Evolutionary conservation across 176 grass and related monocot genomes (phyloP), one percentile per base, ranked within the genome.

Genomic region (Dactylis glomerata): DNA sequence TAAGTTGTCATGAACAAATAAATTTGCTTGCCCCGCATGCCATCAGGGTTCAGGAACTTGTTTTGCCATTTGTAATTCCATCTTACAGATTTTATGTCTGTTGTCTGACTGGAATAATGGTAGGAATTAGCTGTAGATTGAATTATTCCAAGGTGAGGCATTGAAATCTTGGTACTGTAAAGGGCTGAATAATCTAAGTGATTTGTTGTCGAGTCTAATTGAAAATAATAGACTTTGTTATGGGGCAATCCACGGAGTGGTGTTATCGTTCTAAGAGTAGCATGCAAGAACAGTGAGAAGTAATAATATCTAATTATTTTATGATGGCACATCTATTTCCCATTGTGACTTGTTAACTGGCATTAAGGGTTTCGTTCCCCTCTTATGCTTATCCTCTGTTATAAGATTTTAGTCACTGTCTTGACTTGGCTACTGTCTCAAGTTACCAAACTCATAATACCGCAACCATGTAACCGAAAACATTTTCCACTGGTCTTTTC

Each of bases 401-500:
- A 50, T 41, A 66, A 26, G 57, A 69, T n/a, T 78, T 56, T 23
- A 40, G 8, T 36, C 10, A 14, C 51, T 76, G 33, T 11, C 17
- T n/a, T n/a, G n/a, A n/a, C n/a, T 24, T 86, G 31, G 74, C 50
- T 79, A 46, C 27, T 10, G 4, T 27, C 73, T 20, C 66, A 73
- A 54, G 12, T 79, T 78, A 72, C 56, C 4, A 87, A 85, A 11
- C 76, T n/a, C 10, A n/a, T n/a, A 76, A 15, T 42, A 26, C 6
- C 68, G 33, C 62, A 81, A 50, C 24, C 20, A 77, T 73, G 63
- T 31, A 72, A 73, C 68, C 41, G n/a, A n/a, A n/a, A n/a, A n/a
- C n/a, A n/a, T n/a, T n/a, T n/a, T n/a, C n/a, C n/a, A n/a, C n/a
- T n/a, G n/a, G n/a, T n/a, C n/a, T n/a, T n/a, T n/a, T n/a, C n/a